Evolutionary conservation across 345 rosid genomes (phyloP).

Genomic region (Litchi chinensis): DNA sequence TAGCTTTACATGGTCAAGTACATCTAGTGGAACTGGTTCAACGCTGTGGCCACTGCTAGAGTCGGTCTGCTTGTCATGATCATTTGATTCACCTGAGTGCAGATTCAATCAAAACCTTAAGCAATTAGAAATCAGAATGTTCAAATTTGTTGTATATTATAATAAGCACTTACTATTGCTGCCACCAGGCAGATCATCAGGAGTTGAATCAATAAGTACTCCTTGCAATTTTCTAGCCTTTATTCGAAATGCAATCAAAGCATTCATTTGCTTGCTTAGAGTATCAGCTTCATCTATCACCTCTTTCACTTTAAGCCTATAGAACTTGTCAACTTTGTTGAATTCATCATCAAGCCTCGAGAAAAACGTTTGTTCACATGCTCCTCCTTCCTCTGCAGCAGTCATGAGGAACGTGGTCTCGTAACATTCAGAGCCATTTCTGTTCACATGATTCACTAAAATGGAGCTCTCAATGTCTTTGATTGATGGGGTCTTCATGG

Average conservation of each 20-base stretch:
- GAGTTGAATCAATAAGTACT: background rate
- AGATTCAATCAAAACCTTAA: background rate
- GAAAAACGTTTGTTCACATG: conserved; percentile 41
- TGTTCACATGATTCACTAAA: conserved; percentile 21
- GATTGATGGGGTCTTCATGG: conserved; percentile 4
- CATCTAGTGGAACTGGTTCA: background rate
- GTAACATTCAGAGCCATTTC: conserved; percentile 31
- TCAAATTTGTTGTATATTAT: background rate
- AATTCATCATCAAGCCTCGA: conserved; percentile 29
- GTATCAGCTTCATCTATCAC: conserved; percentile 22
- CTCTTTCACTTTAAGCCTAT: conserved; percentile 22
- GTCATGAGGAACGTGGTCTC: conserved; percentile 37
- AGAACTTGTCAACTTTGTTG: conserved; percentile 23
- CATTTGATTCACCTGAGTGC: conserved; percentile 9
- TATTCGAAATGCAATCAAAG: conserved; percentile 26
- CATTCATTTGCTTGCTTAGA: conserved; percentile 24
- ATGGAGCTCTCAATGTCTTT: conserved; percentile 33
- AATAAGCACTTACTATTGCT: conserved; percentile 7
- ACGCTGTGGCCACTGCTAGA: background rate
- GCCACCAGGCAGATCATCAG: background rate
- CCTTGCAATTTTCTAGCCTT: conserved; percentile 10
- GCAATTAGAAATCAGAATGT: background rate
- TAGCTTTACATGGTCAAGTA: conserved; percentile 11
- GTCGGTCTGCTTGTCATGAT: background rate
- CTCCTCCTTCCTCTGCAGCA: conserved; percentile 38